Conservation (phyloP, 768 basidiomycete genomes). For the Fomitopsis serialis region DNA sequence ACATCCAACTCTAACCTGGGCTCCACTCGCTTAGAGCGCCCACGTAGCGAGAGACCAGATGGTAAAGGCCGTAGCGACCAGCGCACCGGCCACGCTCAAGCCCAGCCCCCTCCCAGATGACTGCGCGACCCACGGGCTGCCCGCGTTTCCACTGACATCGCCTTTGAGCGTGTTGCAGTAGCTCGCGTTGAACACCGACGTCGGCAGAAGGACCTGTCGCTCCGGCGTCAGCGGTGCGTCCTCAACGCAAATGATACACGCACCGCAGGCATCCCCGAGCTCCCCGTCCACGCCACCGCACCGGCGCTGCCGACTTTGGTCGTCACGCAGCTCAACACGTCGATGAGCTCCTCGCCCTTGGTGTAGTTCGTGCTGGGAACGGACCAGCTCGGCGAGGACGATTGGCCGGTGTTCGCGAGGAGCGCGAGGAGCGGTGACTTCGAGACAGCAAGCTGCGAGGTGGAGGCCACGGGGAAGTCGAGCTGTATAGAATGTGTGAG, state of each 20-base stretch:
- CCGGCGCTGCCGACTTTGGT: constrained; percentile 35
- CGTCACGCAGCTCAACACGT: constrained; percentile 45
- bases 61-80: not conserved
- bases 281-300: constrained; percentile 32
- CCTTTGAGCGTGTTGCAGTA: constrained; percentile 1
- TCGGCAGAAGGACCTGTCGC: not conserved
- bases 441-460: constrained; percentile 40
- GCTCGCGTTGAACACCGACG: constrained; percentile 1
- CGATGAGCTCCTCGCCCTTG: constrained; percentile 39
- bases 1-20: too few relatives aligned
- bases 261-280: constrained; percentile 33
- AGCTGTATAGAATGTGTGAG: constrained; percentile 27
- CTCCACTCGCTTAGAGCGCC: too few relatives aligned
- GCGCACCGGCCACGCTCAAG: not conserved
- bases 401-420: constrained; percentile 47
- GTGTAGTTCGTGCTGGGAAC: constrained; percentile 37
- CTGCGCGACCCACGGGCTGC: not conserved
- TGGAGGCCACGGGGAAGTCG: constrained; percentile 36
- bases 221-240: not conserved
- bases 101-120: not conserved
- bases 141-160: not conserved
- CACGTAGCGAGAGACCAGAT: too few relatives aligned
- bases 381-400: constrained; percentile 35
- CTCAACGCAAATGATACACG: not conserved
- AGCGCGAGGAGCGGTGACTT: constrained; percentile 54